Evolutionary conservation across 2,329 filamentous ascomycete species (phyloP), one percentile per base, ranked within the genome.

Genomic region (Penicillium brevicompactum): DNA sequence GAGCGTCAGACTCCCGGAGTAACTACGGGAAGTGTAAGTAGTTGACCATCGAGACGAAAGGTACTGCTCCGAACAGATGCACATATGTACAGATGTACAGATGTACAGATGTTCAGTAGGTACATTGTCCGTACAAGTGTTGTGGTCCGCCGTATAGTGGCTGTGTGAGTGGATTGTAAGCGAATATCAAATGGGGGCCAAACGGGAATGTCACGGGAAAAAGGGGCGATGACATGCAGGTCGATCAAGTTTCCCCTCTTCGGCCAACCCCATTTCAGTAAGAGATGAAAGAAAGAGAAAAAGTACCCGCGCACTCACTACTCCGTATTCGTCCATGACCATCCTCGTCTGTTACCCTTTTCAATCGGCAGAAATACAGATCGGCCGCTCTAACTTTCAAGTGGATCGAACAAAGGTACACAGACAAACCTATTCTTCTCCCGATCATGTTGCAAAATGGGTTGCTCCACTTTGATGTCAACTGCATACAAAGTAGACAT

Each of bases 161-260:
- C 5, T 27, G 24, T 18, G 24, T 5, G 24, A 27, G 24, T 27
- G 24, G 24, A 27, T 27, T 5, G 24, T 27, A 27, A 27, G 24
- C 24, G 18, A 41, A 41, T 45, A 41, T 41, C 38, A 41, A 10
- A 41, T 55, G 53, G 53, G 53, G 53, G 43, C 53, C 38, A 51
- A 42, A 55, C 51, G 47, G 47, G 52, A 49, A n/a, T 53, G 38
- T 54, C 51, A 54, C 52, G 47, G 52, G 56, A 55, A 50, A 54
- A 55, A 51, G 46, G 51, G 51, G 46, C 57, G 43, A 66, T 66
- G 63, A 64, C 63, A 60, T 66, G 63, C 63, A 60, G 53, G 57
- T 58, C 57, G 58, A 61, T 64, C 62, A 53, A 51, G 34, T 47
- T 60, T 52, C 55, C 53, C 56, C 56, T 59, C 57, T 62, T 52